A percentile compares a stretch with the other conserved stretches of the same genome.
Evolutionary conservation across 1,284 basidiomycete genomes (phyloP).

Genomic region (Volvariella volvacea): DNA sequence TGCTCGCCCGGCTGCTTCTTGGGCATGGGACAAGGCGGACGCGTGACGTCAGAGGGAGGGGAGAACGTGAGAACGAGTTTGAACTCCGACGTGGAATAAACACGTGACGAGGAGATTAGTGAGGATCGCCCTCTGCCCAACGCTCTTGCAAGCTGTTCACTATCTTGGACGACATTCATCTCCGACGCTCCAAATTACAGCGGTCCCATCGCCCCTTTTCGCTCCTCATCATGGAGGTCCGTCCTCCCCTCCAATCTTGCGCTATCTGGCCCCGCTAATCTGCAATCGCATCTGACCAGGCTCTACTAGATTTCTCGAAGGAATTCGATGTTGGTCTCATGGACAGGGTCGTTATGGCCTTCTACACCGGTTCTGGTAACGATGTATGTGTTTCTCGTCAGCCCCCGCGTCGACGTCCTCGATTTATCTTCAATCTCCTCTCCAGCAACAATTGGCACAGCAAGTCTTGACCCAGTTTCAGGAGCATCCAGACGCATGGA

Average conservation of each 20-base stretch:
- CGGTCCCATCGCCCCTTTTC: constrained; percentile 8
- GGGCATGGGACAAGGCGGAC: constrained; percentile 12
- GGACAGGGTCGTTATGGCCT: constrained; percentile 81
- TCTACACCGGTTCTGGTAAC: constrained; percentile 73
- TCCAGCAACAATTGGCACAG: constrained; percentile 87
- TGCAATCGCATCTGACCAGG: constrained; percentile 34
- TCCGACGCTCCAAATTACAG: constrained; percentile 11
- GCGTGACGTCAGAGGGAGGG: constrained; percentile 2
- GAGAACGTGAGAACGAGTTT: constrained; percentile 6
- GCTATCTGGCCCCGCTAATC: background rate
- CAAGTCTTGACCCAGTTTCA: constrained; percentile 92
- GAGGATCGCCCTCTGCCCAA: constrained; percentile 29
- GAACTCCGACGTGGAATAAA: constrained; percentile 15
- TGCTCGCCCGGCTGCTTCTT: constrained; percentile 14
- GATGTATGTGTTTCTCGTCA: constrained; percentile 46
- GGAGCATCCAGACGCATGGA: constrained; percentile 98
- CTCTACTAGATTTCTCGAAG: constrained; percentile 80
- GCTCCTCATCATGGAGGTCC: constrained; percentile 34
- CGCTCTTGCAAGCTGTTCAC: constrained; percentile 11
- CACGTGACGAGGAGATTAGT: constrained; percentile 4
- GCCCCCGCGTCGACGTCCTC: constrained; percentile 12
- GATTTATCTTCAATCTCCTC: constrained; percentile 12
- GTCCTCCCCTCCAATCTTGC: constrained; percentile 5
- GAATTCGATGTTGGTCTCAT: constrained; percentile 82
- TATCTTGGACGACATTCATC: constrained; percentile 11